phyloP scores from a whole-genome alignment of 2,329 filamentous ascomycete species.

The Trichoderma aggressivum region DNA sequence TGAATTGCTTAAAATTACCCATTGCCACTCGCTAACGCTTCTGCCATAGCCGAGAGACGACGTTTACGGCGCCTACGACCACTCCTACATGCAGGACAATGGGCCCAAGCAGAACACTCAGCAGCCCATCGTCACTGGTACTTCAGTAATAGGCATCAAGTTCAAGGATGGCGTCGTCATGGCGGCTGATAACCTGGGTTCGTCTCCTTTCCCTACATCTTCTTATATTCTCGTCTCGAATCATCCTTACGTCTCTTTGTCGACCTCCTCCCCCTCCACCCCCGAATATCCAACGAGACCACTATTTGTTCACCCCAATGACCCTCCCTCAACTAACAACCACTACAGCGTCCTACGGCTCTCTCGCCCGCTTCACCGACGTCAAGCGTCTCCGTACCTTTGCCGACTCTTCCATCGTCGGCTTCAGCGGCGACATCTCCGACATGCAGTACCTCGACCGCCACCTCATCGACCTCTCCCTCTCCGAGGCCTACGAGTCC shows the following conservation, averaged over 20 bases:
- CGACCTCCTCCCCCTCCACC: not conserved
- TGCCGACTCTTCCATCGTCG: conserved; percentile 77
- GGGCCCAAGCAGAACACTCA: conserved; percentile 83
- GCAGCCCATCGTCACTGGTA: conserved; percentile 90
- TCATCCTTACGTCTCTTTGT: not conserved
- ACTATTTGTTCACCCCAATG: not conserved
- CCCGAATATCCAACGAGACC: not conserved
- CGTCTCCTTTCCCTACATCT: conserved; percentile 22
- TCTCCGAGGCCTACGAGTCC: conserved; percentile 78
- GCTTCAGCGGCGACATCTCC: conserved; percentile 94
- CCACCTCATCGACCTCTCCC: conserved; percentile 76
- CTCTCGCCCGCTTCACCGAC: conserved; percentile 91
- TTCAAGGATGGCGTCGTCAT: conserved; percentile 96
- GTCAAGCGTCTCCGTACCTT: conserved; percentile 93
- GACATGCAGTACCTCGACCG: conserved; percentile 99
- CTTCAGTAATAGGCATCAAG: conserved; percentile 91
- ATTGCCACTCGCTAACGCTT: not conserved
- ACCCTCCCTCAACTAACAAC: not conserved
- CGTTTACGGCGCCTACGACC: conserved; percentile 90
- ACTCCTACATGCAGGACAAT: conserved; percentile 71
- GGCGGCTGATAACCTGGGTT: conserved; percentile 94
- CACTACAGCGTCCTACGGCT: conserved; percentile 86
- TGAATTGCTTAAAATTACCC: no score
- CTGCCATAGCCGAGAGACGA: conserved; percentile 81
- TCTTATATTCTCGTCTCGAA: not conserved